These are phyloP conservation scores for Barnettozyma californica DNA, from an alignment of 805 yeast species.

Conservation along the genomic window DNA sequence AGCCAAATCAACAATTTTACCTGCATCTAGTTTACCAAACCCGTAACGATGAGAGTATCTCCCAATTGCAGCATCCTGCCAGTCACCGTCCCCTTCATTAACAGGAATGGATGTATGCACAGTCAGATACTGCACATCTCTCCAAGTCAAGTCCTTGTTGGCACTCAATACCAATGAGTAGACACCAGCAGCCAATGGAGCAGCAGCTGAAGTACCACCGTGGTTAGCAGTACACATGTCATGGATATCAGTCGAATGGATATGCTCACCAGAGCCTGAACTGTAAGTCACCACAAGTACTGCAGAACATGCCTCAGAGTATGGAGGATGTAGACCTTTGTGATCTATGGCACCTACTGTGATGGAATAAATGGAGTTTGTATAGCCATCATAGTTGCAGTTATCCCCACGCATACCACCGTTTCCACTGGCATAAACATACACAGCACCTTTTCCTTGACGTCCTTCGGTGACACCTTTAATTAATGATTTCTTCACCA, in stretches of 20 bases:
- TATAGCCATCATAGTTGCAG: constrained; percentile 96
- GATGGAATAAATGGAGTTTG: constrained; percentile 89
- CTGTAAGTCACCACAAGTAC: constrained; percentile 91
- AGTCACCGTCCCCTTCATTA: constrained; percentile 58
- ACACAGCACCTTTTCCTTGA: constrained; percentile 72
- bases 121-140: constrained; percentile 86
- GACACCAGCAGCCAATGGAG: constrained; percentile 97
- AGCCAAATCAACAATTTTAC: constrained; percentile 65
- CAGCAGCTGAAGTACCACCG: constrained; percentile 99
- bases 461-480: constrained; percentile 84
- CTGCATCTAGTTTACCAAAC: constrained; percentile 88
- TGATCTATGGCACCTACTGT: constrained; percentile 93
- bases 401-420: constrained; percentile 82
- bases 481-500: constrained; percentile 79
- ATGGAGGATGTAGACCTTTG: constrained; percentile 79
- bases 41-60: constrained; percentile 84
- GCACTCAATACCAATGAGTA: constrained; percentile 77
- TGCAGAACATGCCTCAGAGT: constrained; percentile 91
- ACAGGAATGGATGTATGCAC: constrained; percentile 67
- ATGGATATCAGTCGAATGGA: constrained; percentile 80
- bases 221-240: constrained; percentile 66
- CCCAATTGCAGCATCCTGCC: constrained; percentile 68
- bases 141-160: constrained; percentile 88
- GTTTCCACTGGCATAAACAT: constrained; percentile 95
- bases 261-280: constrained; percentile 85